phyloP scores from a whole-genome alignment of 306 rosid genomes.

The Dalbergia cultrata region DNA sequence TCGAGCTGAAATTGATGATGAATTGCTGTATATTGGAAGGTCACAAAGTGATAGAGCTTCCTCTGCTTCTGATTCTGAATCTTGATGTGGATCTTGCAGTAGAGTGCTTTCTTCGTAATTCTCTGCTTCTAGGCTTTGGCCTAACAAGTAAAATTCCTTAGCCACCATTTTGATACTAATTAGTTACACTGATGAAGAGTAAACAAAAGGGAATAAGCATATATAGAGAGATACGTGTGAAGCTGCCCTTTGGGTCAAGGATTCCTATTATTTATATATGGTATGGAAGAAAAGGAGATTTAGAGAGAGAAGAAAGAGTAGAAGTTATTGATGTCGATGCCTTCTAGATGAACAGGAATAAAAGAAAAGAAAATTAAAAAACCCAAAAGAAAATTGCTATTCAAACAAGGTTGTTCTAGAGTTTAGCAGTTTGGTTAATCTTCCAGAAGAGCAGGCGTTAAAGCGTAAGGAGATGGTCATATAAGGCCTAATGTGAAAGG shows the following conservation, averaged over 20 bases:
- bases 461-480: background rate
- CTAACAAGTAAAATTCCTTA: slow-evolving; percentile 28
- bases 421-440: background rate
- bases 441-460: slow-evolving; percentile 70
- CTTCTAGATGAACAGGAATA: slow-evolving; percentile 66
- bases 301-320: background rate
- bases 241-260: background rate
- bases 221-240: slow-evolving; percentile 18
- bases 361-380: background rate
- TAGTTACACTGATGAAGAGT: background rate
- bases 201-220: slow-evolving; percentile 9
- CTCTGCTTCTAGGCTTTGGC: slow-evolving; percentile 16
- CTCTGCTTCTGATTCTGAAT: slow-evolving; percentile 67
- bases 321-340: slow-evolving; percentile 41
- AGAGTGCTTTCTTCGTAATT: slow-evolving; percentile 44
- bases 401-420: background rate
- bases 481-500: background rate
- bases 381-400: no score
- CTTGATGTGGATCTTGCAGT: slow-evolving; percentile 51
- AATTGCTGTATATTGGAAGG: slow-evolving; percentile 65
- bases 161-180: slow-evolving; percentile 47
- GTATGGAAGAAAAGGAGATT: background rate
- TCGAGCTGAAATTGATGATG: slow-evolving; percentile 39
- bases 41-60: slow-evolving; percentile 78
- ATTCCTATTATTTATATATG: slow-evolving; percentile 36